Evolutionary conservation across 2,329 filamentous ascomycete genomes (phyloP), one percentile per base, ranked within the genome.

Genomic region (Capronia epimyces): DNA sequence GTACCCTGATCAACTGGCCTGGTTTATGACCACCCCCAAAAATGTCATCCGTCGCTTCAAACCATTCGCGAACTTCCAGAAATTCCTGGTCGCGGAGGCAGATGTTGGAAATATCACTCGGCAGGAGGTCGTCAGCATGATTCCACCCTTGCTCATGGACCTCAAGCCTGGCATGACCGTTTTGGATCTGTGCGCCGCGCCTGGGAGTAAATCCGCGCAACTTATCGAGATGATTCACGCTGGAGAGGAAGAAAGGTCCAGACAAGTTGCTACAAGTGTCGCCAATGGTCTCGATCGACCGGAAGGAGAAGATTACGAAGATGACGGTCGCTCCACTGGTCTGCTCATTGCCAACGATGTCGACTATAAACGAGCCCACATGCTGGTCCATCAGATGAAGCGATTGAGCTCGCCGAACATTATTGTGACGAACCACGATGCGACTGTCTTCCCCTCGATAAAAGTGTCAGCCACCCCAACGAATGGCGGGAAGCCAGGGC

Each of bases 101-200:
- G 89, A 87, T 50, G 89, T 97, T 18, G 93, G 93, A 63, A 98
- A 97, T 69, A 97, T 98, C 64, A 95, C 87, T 70, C 83, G 93
- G 63, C 93, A 98, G 71, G 93, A 98, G 73, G 86, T 95, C 39
- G 93, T 98, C 64, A 95, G 89, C 74, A 98, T 98, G 93, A 97
- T 98, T 57, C 93, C 93, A 21, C 93, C 93, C 21, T 79, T 97
- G 62, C 77, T 97, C 62, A 86, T 98, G 76, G 90, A 97, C 64
- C 78, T 97, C 44, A 82, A 82, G 61, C 90, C 93, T 3, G 88
- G 90, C 46, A 95, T 96, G 84, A 86, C 85, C 1, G 90, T 96
- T 8, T 74, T 98, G 62, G 93, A 98, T 69, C 84, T 98, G 75
- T 98, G 93, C 71, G 93, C 93, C 53, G 93, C 93, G 1, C 93